Conservation (phyloP, 2,329 filamentous ascomycete species). For the Cyphellophora attinorum region DNA sequence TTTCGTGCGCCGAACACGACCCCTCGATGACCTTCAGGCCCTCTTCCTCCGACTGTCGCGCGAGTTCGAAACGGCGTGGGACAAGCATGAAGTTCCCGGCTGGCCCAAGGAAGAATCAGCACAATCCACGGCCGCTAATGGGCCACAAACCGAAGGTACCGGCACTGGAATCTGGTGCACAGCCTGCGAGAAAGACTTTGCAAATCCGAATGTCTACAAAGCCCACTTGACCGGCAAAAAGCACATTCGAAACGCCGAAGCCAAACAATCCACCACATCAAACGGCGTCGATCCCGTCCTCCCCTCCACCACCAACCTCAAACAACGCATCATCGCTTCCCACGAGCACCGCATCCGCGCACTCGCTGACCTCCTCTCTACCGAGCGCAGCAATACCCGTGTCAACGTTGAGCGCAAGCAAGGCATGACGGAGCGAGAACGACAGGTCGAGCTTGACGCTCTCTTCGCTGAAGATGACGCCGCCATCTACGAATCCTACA, state of each 20-base stretch:
- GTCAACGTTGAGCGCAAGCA: constrained; percentile 94
- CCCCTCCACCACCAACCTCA: constrained; percentile 42
- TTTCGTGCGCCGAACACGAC: constrained; percentile 76
- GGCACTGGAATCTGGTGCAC: constrained; percentile 75
- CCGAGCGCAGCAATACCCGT: constrained; percentile 77
- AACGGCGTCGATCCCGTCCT: constrained; percentile 5
- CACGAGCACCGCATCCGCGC: constrained; percentile 76
- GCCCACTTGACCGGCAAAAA: constrained; percentile 84
- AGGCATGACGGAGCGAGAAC: constrained; percentile 94
- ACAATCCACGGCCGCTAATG: constrained; percentile 26
- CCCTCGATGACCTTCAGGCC: constrained; percentile 75
- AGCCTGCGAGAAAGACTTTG: constrained; percentile 90
- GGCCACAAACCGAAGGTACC: constrained; percentile 41
- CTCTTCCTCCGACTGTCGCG: constrained; percentile 66
- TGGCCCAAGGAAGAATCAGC: constrained; percentile 55
- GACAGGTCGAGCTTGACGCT: constrained; percentile 86
- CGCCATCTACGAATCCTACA: constrained; percentile 17
- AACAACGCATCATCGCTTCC: constrained; percentile 83
- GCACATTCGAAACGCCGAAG: constrained; percentile 73
- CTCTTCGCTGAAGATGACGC: constrained; percentile 57
- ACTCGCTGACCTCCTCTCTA: constrained; percentile 71
- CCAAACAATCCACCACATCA: constrained; percentile 36
- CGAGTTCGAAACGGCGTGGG: constrained; percentile 79
- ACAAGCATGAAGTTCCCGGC: constrained; percentile 65
- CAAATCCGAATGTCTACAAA: constrained; percentile 90